Evolutionary conservation across 371 early-diverging fungal genomes (phyloP).

Genomic region (Mortierella sp.): DNA sequence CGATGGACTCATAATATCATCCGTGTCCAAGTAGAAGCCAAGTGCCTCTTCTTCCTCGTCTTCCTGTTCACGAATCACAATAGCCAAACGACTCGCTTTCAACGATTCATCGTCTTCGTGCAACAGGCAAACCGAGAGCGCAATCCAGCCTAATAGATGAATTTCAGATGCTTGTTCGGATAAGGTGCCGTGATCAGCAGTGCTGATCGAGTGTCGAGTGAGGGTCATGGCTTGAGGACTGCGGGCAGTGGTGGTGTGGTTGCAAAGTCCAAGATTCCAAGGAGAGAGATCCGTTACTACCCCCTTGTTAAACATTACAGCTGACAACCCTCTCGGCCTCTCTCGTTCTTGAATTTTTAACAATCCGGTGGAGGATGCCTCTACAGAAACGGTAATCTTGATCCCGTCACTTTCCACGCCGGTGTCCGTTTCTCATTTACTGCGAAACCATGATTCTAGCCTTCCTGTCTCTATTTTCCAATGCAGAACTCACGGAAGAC

Average conservation of each 20-base stretch:
- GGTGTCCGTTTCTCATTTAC: not conserved
- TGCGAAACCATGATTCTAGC: not conserved
- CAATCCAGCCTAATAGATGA: not conserved
- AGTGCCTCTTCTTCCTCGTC: slow-evolving; percentile 29
- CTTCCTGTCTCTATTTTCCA: slow-evolving; percentile 69
- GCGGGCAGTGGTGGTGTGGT: slow-evolving; percentile 8
- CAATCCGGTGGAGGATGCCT: not conserved
- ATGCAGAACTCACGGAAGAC: slow-evolving; percentile 87
- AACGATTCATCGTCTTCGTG: slow-evolving; percentile 9
- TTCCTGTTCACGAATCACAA: slow-evolving; percentile 18
- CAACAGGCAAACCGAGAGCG: not conserved
- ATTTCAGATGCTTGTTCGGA: not conserved
- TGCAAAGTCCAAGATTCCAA: slow-evolving; percentile 1
- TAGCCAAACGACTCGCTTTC: slow-evolving; percentile 13
- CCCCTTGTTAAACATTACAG: no score
- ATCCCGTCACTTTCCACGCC: slow-evolving; percentile 7
- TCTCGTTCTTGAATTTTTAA: not conserved
- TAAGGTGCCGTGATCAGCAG: not conserved
- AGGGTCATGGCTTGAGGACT: not conserved
- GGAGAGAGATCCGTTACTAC: slow-evolving; percentile 3
- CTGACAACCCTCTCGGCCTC: no score
- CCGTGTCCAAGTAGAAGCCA: slow-evolving; percentile 16
- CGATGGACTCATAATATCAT: slow-evolving; percentile 20
- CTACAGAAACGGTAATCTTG: not conserved
- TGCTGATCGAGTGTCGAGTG: no score